phyloP scores from a whole-genome alignment of 306 rosid species.

The Comarum palustre region DNA sequence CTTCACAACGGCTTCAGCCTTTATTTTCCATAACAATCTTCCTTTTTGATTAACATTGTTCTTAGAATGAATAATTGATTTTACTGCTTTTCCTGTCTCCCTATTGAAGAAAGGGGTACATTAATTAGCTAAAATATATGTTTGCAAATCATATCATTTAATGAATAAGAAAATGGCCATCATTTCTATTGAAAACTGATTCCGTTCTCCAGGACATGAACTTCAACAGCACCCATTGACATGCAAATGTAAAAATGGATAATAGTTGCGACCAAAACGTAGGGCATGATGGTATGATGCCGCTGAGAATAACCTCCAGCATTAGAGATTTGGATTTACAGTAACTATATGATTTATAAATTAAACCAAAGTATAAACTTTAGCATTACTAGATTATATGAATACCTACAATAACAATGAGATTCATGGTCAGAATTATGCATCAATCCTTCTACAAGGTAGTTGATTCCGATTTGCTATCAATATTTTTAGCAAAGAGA shows the following conservation, averaged over 20 bases:
- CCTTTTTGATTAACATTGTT: background rate
- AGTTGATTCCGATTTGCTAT: background rate
- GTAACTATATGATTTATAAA: background rate
- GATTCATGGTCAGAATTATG: background rate
- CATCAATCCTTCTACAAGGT: background rate
- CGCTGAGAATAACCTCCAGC: background rate
- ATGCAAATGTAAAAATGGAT: background rate
- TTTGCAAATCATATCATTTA: background rate
- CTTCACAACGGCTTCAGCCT: constrained; percentile 1
- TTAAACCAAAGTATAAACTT: background rate
- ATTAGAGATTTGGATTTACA: background rate
- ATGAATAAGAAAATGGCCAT: background rate
- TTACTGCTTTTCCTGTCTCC: background rate
- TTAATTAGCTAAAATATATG: background rate
- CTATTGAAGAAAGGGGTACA: constrained; percentile 1
- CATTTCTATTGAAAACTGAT: background rate
- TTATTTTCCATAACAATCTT: background rate
- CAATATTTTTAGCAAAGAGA: background rate
- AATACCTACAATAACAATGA: background rate
- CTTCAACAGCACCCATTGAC: background rate
- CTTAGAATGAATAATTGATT: background rate
- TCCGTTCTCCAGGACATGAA: background rate
- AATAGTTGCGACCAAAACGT: background rate
- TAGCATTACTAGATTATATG: background rate
- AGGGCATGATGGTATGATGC: background rate